Conservation (phyloP, 2,329 filamentous ascomycete species). For the Ceratocystis lukuohia region DNA sequence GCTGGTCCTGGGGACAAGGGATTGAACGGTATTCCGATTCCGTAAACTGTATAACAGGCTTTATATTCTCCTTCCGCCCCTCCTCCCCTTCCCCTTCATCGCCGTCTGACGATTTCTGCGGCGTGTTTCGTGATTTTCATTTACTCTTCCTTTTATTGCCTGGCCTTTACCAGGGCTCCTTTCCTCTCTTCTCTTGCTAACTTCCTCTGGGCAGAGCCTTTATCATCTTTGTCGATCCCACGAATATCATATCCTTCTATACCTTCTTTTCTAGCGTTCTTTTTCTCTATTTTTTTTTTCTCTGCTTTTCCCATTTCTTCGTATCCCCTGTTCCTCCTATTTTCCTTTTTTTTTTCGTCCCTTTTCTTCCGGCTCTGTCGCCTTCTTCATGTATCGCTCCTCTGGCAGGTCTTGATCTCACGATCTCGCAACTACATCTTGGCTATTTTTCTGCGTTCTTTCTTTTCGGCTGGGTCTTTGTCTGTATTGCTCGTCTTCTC, state of each 20-base stretch:
- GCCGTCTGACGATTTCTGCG: constrained; percentile 5
- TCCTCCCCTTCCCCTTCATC: not conserved
- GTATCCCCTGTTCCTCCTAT: not conserved
- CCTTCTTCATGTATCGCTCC: not conserved
- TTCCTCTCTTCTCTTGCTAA: not conserved
- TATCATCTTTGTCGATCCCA: not conserved
- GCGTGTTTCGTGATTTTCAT: constrained; percentile 13
- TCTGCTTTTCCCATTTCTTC: not conserved
- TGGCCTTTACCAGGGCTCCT: not conserved
- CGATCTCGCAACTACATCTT: not conserved
- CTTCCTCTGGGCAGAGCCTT: not conserved
- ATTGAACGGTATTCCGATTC: no score
- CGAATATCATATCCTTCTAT: not conserved
- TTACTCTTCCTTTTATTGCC: constrained; percentile 4
- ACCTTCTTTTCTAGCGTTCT: not conserved
- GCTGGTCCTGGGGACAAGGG: no score
- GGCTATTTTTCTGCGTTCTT: not conserved
- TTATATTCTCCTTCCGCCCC: not conserved
- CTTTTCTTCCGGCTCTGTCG: not conserved
- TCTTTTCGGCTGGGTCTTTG: not conserved
- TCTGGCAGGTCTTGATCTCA: constrained; percentile 8
- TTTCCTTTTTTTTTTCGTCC: not conserved
- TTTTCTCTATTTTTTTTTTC: not conserved
- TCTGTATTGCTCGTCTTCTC: not conserved
- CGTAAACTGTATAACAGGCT: not conserved